phyloP scores from a whole-genome alignment of 805 yeast genomes.

The Teunomyces panamensis region DNA sequence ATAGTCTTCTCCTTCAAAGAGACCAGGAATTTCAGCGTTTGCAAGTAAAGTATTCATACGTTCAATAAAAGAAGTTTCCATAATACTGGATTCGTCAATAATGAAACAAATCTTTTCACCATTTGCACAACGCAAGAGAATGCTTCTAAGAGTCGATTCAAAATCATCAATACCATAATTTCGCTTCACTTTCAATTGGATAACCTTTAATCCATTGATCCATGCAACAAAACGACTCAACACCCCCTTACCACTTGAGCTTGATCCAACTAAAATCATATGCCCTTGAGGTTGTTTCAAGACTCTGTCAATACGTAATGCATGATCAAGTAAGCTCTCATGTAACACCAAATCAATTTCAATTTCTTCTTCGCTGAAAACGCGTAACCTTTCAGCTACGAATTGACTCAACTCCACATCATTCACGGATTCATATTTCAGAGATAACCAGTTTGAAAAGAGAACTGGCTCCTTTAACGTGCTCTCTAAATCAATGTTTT shows the following conservation, averaged over 20 bases:
- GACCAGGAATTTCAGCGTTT: conserved; percentile 87
- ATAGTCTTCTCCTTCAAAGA: conserved; percentile 75
- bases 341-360: conserved; percentile 60
- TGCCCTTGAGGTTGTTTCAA: conserved; percentile 88
- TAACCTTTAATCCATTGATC: conserved; percentile 73
- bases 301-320: conserved; percentile 77
- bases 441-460: conserved; percentile 73
- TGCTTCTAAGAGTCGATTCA: conserved; percentile 56
- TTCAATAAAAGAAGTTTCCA: conserved; percentile 78
- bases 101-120: conserved; percentile 69
- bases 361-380: conserved; percentile 76
- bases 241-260: conserved; percentile 79
- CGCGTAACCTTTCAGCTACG: conserved; percentile 58
- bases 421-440: conserved; percentile 56
- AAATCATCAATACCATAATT: conserved; percentile 60
- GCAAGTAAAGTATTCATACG: conserved; percentile 92
- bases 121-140: conserved; percentile 44
- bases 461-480: conserved; percentile 53
- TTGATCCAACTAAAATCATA: conserved; percentile 76
- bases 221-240: conserved; percentile 81
- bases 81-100: conserved; percentile 75
- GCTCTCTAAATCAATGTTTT: conserved; percentile 34
- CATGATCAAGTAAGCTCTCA: conserved; percentile 70
- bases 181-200: conserved; percentile 55
- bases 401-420: conserved; percentile 49